Base-by-base conservation (phyloP, 1,284 basidiomycete species). In the Ceratobasidium theobromae region DNA sequence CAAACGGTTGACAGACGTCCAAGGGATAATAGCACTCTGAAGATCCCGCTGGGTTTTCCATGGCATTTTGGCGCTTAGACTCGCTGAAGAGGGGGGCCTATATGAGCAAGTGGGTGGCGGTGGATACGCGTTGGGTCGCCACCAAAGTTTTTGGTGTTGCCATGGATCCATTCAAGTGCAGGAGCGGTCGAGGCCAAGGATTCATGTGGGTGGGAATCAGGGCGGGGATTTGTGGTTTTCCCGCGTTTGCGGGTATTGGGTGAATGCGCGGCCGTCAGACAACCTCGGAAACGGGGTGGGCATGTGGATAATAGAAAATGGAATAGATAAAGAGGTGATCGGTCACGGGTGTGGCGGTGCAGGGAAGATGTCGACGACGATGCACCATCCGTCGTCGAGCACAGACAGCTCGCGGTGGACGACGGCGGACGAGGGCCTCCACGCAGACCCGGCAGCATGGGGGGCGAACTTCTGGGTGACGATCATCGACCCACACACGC, bases 401-500 rank as follows among this genome's bases (percentile, higher is more conserved):
- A 53, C 60, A 0, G 60, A 65, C 40, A 53, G 52, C 52, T 35
- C 32, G 14, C 51, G 49, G 16, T 65, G 60, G 60, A 28, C 41
- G 4, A 53, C 60, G 3, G 60, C 60, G 2, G 60, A 65, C 28
- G 60, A 65, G 40, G 40, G 35, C 33, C 12, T 30, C 12, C 6
- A 3, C 52, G 8, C 32, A 16, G 60, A 65, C 28, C 49, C 60
- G 23, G 21, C 60, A 2, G 38, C 49, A 1, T 90, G 89, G 90
- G 90, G 90, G 3, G 83, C 87, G n/a, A 86, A 91, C 74, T 92
- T 92, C 73, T 92, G 89, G 89, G 89, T 92, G 4, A 92, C 90
- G 5, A 79, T 92, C 60, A 80, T 88, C 66, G 89, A 92, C 78
- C 90, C 90, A 18, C 72, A 93, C 89, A 90, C 87, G 11, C 85